These are phyloP conservation scores for Neofusicoccum kwambonambiense DNA, from an alignment of 2,329 filamentous ascomycete genomes.

Conservation along the genomic window DNA sequence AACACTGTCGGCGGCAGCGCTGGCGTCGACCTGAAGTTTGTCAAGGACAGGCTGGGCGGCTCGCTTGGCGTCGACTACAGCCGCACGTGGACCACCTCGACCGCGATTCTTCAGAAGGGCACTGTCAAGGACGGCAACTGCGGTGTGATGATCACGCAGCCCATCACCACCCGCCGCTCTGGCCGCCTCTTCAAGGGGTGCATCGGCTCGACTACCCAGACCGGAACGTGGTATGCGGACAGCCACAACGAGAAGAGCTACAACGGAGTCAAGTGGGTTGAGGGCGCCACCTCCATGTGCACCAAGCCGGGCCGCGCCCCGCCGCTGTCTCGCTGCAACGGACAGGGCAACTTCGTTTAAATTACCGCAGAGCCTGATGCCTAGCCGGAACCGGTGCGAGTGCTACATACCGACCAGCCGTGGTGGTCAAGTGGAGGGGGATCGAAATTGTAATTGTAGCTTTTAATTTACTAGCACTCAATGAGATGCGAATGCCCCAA, in stretches of 20 bases:
- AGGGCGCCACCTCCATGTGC: constrained; percentile 22
- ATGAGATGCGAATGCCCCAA: too few species aligned
- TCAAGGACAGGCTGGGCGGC: constrained; percentile 29
- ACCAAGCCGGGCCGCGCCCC: constrained; percentile 19
- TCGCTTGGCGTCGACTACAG: constrained; percentile 29
- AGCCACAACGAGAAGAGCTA: constrained; percentile 19
- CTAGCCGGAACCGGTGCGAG: too few species aligned
- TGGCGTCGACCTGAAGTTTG: constrained; percentile 21
- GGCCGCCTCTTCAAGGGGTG: constrained; percentile 22
- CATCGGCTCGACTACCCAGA: constrained; percentile 19
- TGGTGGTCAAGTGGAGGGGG: too few species aligned
- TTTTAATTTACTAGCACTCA: too few species aligned
- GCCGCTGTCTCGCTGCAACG: constrained; percentile 22
- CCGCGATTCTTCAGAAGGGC: background rate
- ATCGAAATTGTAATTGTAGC: too few species aligned
- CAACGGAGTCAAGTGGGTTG: constrained; percentile 22
- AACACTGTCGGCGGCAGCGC: constrained; percentile 30
- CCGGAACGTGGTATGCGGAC: constrained; percentile 24
- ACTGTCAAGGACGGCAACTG: background rate
- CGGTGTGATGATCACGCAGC: constrained; percentile 11
- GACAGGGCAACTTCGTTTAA: constrained; percentile 18
- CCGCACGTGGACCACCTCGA: constrained; percentile 27
- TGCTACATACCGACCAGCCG: too few species aligned
- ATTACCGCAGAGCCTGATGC: too few species aligned
- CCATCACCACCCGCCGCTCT: constrained; percentile 23